Percentiles rank a stretch among this genome's conserved stretches.
phyloP scores from a whole-genome alignment of 768 basidiomycete species.

The Chalciporus piperatus region DNA sequence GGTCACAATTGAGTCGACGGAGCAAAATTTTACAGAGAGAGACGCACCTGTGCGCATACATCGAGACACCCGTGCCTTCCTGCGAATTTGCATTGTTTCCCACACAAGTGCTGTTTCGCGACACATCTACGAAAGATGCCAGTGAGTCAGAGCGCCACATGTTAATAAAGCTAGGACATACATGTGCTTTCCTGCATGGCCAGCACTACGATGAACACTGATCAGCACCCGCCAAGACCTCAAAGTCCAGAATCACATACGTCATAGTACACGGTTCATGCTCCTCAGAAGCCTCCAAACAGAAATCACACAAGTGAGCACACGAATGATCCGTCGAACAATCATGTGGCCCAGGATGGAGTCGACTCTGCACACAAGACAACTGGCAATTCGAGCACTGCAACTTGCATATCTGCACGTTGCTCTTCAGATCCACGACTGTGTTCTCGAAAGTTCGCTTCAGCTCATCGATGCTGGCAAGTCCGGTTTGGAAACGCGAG shows the following conservation, averaged over 20 bases:
- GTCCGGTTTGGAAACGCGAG: constrained; percentile 41
- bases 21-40: not conserved
- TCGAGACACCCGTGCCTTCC: constrained; percentile 50
- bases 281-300: constrained; percentile 27
- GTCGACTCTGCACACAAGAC: constrained; percentile 43
- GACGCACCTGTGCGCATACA: constrained; percentile 50
- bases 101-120: constrained; percentile 53
- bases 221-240: not conserved
- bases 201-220: constrained; percentile 39
- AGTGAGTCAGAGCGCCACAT: not conserved
- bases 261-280: constrained; percentile 42
- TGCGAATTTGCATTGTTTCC: constrained; percentile 43
- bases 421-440: constrained; percentile 44
- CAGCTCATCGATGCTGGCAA: constrained; percentile 46
- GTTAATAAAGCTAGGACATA: constrained; percentile 19
- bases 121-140: constrained; percentile 41
- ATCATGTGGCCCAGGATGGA: constrained; percentile 46
- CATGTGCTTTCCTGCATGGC: constrained; percentile 57
- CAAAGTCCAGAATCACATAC: constrained; percentile 32
- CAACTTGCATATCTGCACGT: constrained; percentile 47
- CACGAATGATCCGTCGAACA: constrained; percentile 53
- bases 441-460: constrained; percentile 42
- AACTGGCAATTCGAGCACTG: constrained; percentile 49
- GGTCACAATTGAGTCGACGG: not conserved
- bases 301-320: constrained; percentile 41